These are phyloP conservation scores for Thraustochytrium sp. DNA, from an alignment of 352 stramenopile genomes.

Conservation along the genomic window DNA sequence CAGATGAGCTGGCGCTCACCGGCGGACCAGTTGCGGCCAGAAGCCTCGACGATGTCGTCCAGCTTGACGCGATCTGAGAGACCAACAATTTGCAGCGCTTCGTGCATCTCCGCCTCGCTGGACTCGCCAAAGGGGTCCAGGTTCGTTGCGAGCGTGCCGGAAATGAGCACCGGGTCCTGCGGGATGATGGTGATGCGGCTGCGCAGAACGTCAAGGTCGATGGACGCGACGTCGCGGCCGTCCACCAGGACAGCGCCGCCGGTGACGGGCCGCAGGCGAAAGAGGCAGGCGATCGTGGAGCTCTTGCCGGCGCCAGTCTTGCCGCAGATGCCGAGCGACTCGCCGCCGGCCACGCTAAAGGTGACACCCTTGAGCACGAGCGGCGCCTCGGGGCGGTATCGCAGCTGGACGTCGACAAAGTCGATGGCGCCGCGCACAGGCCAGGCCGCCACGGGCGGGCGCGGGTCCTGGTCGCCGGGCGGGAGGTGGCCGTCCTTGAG, in stretches of 20 bases:
- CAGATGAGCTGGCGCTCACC: conserved; percentile 62
- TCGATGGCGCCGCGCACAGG: conserved; percentile 58
- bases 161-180: conserved; percentile 65
- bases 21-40: conserved; percentile 22
- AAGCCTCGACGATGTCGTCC: background rate
- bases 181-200: conserved; percentile 13
- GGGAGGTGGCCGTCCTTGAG: background rate
- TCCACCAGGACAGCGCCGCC: conserved; percentile 72
- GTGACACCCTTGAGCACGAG: conserved; percentile 63
- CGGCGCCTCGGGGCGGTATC: conserved; percentile 70
- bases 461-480: background rate
- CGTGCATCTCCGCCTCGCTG: conserved; percentile 52
- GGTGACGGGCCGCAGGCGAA: conserved; percentile 83
- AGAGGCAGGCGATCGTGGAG: conserved; percentile 80
- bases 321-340: conserved; percentile 82
- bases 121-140: conserved; percentile 68
- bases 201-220: conserved; percentile 38
- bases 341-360: conserved; percentile 50
- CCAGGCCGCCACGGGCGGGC: conserved; percentile 33
- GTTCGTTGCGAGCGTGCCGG: conserved; percentile 70
- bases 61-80: conserved; percentile 7
- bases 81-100: conserved; percentile 49
- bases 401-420: conserved; percentile 78
- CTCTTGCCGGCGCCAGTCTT: conserved; percentile 76
- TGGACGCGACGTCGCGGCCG: conserved; percentile 65